These are phyloP conservation scores for Hirsutella thompsonii DNA, from an alignment of 2,329 filamentous ascomycete species.

Conservation along the genomic window DNA sequence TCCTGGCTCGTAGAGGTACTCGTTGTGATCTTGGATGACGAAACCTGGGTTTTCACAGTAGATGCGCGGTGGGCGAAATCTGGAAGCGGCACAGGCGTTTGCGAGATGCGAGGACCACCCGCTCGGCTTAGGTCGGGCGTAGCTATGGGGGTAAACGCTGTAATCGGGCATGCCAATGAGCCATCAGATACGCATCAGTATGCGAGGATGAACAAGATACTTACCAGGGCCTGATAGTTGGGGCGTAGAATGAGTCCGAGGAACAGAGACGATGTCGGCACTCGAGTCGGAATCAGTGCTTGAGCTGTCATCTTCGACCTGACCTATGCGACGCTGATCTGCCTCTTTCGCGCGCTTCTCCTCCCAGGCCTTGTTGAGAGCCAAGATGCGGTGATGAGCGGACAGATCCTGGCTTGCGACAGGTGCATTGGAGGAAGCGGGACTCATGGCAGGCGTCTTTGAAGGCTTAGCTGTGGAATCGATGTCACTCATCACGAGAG, in stretches of 20 bases:
- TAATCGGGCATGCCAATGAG: too few relatives aligned
- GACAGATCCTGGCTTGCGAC: constrained; percentile 3
- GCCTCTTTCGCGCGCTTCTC: constrained; percentile 2
- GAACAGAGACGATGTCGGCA: background rate
- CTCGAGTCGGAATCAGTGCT: background rate
- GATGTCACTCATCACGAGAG: background rate
- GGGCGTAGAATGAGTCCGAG: background rate
- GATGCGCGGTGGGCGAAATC: background rate
- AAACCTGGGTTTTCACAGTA: background rate
- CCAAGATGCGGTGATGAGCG: constrained; percentile 11
- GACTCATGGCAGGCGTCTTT: background rate
- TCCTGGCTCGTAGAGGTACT: background rate
- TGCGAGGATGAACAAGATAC: too few relatives aligned
- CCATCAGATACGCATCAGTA: too few relatives aligned
- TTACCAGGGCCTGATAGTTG: background rate
- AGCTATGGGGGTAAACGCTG: background rate
- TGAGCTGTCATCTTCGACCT: background rate
- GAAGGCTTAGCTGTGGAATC: background rate
- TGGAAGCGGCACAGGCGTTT: constrained; percentile 5
- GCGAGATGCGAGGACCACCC: background rate
- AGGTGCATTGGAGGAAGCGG: background rate
- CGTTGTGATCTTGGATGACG: background rate
- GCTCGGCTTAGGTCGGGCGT: background rate
- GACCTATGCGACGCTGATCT: background rate
- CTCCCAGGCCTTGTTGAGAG: constrained; percentile 18